phyloP scores from a whole-genome alignment of 768 basidiomycete genomes.

The Gyrodon lividus region DNA sequence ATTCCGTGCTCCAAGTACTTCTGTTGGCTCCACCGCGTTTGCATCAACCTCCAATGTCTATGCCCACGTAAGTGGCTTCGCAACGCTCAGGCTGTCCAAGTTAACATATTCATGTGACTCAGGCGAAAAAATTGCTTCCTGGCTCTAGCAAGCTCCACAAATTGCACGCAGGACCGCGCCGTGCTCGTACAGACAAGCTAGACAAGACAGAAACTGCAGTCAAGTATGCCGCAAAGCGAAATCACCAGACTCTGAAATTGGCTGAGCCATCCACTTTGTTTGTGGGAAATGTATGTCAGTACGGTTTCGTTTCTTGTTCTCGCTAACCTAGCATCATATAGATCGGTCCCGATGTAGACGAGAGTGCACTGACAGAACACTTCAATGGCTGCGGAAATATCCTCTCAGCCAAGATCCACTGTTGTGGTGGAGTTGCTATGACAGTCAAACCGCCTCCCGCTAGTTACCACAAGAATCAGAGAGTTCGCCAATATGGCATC shows the following conservation, averaged over 20 bases:
- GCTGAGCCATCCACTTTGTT: conserved; percentile 39
- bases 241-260: conserved; percentile 4
- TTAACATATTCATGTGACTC: neutral
- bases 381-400: conserved; percentile 29
- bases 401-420: conserved; percentile 23
- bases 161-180: conserved; percentile 4
- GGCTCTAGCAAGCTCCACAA: conserved; percentile 9
- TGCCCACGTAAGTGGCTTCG: conserved; percentile 9
- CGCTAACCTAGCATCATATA: conserved; percentile 15
- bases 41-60: neutral
- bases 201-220: conserved; percentile 16
- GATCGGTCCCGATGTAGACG: conserved; percentile 32
- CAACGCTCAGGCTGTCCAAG: neutral
- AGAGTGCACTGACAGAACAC: conserved; percentile 18
- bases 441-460: conserved; percentile 22
- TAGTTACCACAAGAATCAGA: conserved; percentile 36
- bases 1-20: conserved; percentile 20
- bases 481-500: conserved; percentile 50
- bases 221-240: conserved; percentile 20
- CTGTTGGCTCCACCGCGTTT: conserved; percentile 7
- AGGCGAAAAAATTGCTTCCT: neutral
- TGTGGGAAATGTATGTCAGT: conserved; percentile 59
- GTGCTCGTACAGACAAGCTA: conserved; percentile 10
- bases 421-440: conserved; percentile 34
- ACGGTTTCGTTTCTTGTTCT: neutral